phyloP scores from a whole-genome alignment of 768 basidiomycete species.

The Hydnomerulius pinastri region DNA sequence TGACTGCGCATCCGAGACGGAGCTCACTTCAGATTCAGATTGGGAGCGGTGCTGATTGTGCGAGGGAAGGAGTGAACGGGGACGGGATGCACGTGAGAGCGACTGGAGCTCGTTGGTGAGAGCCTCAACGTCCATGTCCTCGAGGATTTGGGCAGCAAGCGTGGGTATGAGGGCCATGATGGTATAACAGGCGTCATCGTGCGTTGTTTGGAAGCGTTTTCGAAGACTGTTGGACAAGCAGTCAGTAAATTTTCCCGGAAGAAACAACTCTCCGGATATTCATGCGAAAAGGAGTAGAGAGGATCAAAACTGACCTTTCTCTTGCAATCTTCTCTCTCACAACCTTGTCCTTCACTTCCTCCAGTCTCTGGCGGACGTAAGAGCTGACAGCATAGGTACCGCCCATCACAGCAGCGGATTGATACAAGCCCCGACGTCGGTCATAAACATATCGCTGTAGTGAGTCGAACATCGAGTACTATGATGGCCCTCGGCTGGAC shows the following conservation, averaged over 20 bases:
- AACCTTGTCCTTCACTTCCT: conserved; percentile 65
- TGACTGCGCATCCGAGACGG: conserved; percentile 42
- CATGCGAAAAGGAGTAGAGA: background rate
- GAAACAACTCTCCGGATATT: conserved; percentile 1
- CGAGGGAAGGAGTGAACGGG: conserved; percentile 13
- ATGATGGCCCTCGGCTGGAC: background rate
- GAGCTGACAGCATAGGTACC: conserved; percentile 62
- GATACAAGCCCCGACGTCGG: conserved; percentile 46
- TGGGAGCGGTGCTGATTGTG: conserved; percentile 25
- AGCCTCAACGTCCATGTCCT: conserved; percentile 75
- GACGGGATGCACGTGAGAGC: conserved; percentile 38
- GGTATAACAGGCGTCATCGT: conserved; percentile 77
- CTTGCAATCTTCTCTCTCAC: conserved; percentile 61
- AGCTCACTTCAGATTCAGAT: conserved; percentile 40
- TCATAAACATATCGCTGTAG: conserved; percentile 51
- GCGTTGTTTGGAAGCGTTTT: conserved; percentile 72
- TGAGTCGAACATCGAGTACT: conserved; percentile 41
- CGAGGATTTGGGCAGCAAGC: conserved; percentile 62
- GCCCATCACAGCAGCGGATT: conserved; percentile 54
- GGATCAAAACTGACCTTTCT: conserved; percentile 44
- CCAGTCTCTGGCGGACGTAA: conserved; percentile 62
- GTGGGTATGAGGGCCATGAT: conserved; percentile 70
- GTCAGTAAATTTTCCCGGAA: background rate
- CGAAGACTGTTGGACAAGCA: conserved; percentile 49
- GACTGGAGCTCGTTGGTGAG: conserved; percentile 59